Conservation (phyloP, 2,329 filamentous ascomycete genomes). For the Clonostachys sp. region DNA sequence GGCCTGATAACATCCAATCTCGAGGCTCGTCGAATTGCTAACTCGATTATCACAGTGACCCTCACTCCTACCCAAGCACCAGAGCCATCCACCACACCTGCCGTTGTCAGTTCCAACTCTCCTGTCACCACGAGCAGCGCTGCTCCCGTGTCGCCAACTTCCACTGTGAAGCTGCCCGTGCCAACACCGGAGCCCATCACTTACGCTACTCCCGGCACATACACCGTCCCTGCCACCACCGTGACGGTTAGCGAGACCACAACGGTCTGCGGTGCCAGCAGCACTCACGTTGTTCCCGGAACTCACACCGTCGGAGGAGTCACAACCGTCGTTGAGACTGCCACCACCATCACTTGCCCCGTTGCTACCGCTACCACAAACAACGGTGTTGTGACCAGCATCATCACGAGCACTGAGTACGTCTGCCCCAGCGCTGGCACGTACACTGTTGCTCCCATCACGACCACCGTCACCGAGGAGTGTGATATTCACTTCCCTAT, state of each 20-base stretch:
- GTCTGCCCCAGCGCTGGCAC: constrained; percentile 70
- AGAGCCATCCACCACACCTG: constrained; percentile 11
- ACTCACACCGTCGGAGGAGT: constrained; percentile 68
- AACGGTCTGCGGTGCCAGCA: constrained; percentile 60
- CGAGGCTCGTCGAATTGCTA: too few species aligned
- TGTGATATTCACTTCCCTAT: constrained; percentile 60
- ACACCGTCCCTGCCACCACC: constrained; percentile 72
- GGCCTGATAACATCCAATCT: too few species aligned
- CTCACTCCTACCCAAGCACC: constrained; percentile 21
- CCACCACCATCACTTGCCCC: constrained; percentile 67
- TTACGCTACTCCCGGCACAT: constrained; percentile 64
- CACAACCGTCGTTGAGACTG: constrained; percentile 62
- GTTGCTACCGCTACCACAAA: constrained; percentile 60
- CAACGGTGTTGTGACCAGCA: constrained; percentile 53
- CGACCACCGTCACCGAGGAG: constrained; percentile 51
- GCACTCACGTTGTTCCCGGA: constrained; percentile 58
- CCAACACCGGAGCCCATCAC: constrained; percentile 48
- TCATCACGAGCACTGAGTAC: constrained; percentile 66
- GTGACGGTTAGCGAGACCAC: constrained; percentile 62
- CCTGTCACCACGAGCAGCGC: constrained; percentile 16
- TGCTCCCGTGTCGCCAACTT: constrained; percentile 9
- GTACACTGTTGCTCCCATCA: constrained; percentile 69
- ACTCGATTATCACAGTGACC: constrained; percentile 22
- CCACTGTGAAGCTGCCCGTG: constrained; percentile 37
- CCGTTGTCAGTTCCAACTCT: constrained; percentile 5